These are phyloP conservation scores for Fragilaria radians DNA, from an alignment of 108 stramenopile species.

Conservation along the genomic window DNA sequence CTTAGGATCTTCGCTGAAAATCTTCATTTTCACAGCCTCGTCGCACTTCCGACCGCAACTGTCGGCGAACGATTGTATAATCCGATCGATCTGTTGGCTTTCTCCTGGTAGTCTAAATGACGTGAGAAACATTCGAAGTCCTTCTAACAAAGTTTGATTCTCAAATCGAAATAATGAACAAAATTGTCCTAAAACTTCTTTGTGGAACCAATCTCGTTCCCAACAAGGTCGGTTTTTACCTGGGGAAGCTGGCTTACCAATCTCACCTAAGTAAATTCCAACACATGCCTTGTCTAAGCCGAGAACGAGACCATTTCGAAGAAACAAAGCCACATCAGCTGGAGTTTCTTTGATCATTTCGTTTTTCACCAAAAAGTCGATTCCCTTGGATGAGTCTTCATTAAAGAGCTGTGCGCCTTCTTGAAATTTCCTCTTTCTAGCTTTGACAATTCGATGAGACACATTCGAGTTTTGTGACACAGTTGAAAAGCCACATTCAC, in stretches of 20 bases:
- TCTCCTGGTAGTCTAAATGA: slow-evolving; percentile 95
- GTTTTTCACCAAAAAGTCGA: slow-evolving; percentile 56
- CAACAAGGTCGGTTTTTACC: slow-evolving; percentile 58
- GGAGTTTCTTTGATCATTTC: slow-evolving; percentile 68
- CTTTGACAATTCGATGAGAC: slow-evolving; percentile 41
- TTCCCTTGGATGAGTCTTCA: slow-evolving; percentile 60
- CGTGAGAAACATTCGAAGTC: slow-evolving; percentile 89
- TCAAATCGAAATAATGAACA: slow-evolving; percentile 85
- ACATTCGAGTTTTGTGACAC: background rate
- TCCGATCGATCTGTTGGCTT: slow-evolving; percentile 86
- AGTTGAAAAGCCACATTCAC: background rate
- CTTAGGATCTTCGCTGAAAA: slow-evolving; percentile 79
- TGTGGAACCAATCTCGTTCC: slow-evolving; percentile 83
- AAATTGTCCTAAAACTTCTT: slow-evolving; percentile 67
- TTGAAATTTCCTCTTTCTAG: slow-evolving; percentile 55
- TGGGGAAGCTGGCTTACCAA: slow-evolving; percentile 58
- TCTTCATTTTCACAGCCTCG: slow-evolving; percentile 52
- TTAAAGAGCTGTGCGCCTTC: slow-evolving; percentile 76
- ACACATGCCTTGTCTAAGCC: slow-evolving; percentile 85
- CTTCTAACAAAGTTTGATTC: slow-evolving; percentile 69
- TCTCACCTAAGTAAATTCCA: slow-evolving; percentile 86
- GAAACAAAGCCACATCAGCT: slow-evolving; percentile 71
- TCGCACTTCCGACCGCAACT: slow-evolving; percentile 67
- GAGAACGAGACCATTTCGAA: slow-evolving; percentile 81
- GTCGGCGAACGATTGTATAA: slow-evolving; percentile 88